phyloP scores from a whole-genome alignment of 306 rosid genomes.

The Canavalia gladiata region DNA sequence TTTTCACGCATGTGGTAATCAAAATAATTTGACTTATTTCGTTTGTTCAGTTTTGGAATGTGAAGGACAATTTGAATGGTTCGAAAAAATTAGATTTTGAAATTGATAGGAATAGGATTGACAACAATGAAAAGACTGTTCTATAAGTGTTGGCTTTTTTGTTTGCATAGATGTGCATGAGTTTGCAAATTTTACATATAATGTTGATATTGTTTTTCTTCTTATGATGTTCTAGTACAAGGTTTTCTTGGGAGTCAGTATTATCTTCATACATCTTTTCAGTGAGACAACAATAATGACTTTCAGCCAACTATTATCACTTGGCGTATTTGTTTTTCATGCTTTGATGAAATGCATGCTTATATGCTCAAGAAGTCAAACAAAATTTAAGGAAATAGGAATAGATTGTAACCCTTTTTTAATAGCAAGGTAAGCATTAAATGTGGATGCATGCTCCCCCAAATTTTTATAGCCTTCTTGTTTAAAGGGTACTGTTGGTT shows the following conservation, averaged over 20 bases:
- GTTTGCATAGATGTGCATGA: constrained; percentile 5
- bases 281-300: not conserved
- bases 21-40: constrained; percentile 25
- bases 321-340: not conserved
- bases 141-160: not conserved
- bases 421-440: constrained; percentile 16
- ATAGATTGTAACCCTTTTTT: not conserved
- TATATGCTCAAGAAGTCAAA: constrained; percentile 12
- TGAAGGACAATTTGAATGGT: not conserved
- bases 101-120: constrained; percentile 20
- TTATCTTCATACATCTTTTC: constrained; percentile 13
- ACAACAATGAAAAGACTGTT: constrained; percentile 10
- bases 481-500: constrained; percentile 39
- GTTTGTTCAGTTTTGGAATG: constrained; percentile 31
- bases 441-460: constrained; percentile 1
- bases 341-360: constrained; percentile 28
- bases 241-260: constrained; percentile 40
- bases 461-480: constrained; percentile 22
- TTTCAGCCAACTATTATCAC: constrained; percentile 10
- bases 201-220: constrained; percentile 20
- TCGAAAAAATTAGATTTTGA: constrained; percentile 33
- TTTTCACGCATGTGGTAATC: not conserved
- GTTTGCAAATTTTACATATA: constrained; percentile 41
- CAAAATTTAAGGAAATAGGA: not conserved
- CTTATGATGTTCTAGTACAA: constrained; percentile 1